Conservation (phyloP, 257 asterid species). For the Dorcoceras hygrometricum region DNA sequence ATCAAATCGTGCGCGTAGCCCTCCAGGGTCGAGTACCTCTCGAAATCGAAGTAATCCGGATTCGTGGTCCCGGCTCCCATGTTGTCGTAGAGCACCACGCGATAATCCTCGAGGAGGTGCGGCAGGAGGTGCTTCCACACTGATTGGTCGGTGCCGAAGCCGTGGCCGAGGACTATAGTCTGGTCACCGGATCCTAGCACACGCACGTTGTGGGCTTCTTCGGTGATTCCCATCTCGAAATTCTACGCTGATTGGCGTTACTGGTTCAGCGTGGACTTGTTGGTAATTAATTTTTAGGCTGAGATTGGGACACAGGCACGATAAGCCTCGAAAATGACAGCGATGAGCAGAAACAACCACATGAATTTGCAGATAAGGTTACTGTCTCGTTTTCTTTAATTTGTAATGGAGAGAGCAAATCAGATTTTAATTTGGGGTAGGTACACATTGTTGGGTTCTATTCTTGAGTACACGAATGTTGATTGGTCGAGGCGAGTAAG, state of each 20-base stretch:
- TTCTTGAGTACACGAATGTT: too few relatives aligned
- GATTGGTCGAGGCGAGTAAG: too few relatives aligned
- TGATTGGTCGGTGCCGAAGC: constrained; percentile 53
- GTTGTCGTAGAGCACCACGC: constrained; percentile 41
- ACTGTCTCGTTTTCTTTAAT: too few relatives aligned
- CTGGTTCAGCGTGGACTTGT: not conserved
- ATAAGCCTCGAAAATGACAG: too few relatives aligned
- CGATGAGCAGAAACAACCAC: not conserved
- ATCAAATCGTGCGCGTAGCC: constrained; percentile 44
- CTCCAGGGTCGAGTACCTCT: constrained; percentile 38
- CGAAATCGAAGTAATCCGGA: constrained; percentile 52
- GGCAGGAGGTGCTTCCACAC: constrained; percentile 48
- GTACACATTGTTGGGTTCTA: too few relatives aligned
- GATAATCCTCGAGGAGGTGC: constrained; percentile 37
- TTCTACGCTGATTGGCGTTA: not conserved
- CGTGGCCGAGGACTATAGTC: constrained; percentile 41
- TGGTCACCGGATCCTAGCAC: constrained; percentile 35
- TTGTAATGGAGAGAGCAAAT: too few relatives aligned
- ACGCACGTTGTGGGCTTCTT: constrained; percentile 45
- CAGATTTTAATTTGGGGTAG: too few relatives aligned
- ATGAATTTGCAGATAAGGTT: not conserved
- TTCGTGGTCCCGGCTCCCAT: constrained; percentile 53
- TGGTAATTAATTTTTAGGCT: not conserved
- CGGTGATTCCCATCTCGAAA: constrained; percentile 31
- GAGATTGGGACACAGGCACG: not conserved